These are phyloP conservation scores for Exutisphaerella laricina DNA, from an alignment of 2,329 filamentous ascomycete species.

Conservation along the genomic window DNA sequence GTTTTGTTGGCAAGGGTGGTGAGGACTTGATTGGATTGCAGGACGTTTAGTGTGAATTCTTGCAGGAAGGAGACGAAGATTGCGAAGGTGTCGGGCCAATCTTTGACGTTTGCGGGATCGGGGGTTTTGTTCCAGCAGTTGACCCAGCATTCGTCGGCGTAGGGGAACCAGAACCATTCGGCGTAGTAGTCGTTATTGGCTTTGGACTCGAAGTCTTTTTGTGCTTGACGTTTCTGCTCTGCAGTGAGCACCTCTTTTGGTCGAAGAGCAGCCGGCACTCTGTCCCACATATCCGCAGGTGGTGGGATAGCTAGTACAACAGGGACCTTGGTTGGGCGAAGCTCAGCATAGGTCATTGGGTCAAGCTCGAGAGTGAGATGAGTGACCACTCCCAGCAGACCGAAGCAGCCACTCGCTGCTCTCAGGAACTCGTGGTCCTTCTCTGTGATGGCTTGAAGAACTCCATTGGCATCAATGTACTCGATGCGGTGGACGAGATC, in stretches of 20 bases:
- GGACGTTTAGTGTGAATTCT: constrained; percentile 22
- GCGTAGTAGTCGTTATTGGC: constrained; percentile 42
- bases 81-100: constrained; percentile 33
- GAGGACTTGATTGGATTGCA: constrained; percentile 25
- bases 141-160: constrained; percentile 42
- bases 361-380: constrained; percentile 46
- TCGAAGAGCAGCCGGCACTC: constrained; percentile 35
- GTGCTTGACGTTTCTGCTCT: constrained; percentile 33
- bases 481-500: constrained; percentile 13
- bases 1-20: constrained; percentile 32
- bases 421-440: constrained; percentile 7
- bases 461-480: constrained; percentile 13
- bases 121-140: constrained; percentile 43
- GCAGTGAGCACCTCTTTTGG: constrained; percentile 23
- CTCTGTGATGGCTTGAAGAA: constrained; percentile 8
- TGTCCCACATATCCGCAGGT: constrained; percentile 10
- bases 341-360: constrained; percentile 45
- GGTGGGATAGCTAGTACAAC: constrained; percentile 43
- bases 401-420: constrained; percentile 35
- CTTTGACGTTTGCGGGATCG: constrained; percentile 30
- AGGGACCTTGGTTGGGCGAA: constrained; percentile 42
- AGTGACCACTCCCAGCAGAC: constrained; percentile 46
- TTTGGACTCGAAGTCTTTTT: constrained; percentile 36
- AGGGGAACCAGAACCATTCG: constrained; percentile 51
- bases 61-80: constrained; percentile 36